Conservation (phyloP, 139 green algal genomes). For the Microglena sp. region DNA sequence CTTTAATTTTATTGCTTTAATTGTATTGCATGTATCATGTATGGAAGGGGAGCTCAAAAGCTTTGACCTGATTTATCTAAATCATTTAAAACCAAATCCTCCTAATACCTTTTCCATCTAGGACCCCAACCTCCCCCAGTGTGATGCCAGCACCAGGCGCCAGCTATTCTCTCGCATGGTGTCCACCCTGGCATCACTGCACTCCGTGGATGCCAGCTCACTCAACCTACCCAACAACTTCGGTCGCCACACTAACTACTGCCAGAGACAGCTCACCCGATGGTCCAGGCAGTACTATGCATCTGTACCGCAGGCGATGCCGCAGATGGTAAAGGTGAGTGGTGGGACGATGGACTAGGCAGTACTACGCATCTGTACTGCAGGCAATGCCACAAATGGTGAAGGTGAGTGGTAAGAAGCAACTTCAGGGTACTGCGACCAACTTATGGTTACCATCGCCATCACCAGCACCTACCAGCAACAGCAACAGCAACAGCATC, state of each 20-base stretch:
- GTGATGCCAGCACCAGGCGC: conserved; percentile 22
- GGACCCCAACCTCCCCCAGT: conserved; percentile 63
- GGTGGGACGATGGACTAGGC: conserved; percentile 61
- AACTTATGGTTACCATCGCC: no score
- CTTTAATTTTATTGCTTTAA: no score
- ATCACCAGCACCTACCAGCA: no score
- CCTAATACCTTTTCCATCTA: no score
- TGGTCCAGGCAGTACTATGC: conserved; percentile 70
- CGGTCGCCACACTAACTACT: conserved; percentile 25
- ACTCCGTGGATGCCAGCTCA: conserved; percentile 46
- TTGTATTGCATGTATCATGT: no score
- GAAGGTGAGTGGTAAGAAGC: no score
- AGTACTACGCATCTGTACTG: conserved; percentile 53
- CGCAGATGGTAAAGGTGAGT: no score
- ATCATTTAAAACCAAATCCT: no score
- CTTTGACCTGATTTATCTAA: no score
- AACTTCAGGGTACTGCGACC: no score
- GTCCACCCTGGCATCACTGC: conserved; percentile 65
- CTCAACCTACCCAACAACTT: conserved; percentile 59
- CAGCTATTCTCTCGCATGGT: conserved; percentile 35
- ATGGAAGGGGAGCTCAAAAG: no score
- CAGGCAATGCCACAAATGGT: conserved; percentile 42
- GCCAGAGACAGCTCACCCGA: conserved; percentile 44
- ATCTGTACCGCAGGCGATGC: conserved; percentile 18
- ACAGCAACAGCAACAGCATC: no score